A percentile compares a stretch with the other conserved stretches of the same genome.
Evolutionary conservation across 2,329 filamentous ascomycete genomes (phyloP).

Genomic region (Trichoderma atroviride): DNA sequence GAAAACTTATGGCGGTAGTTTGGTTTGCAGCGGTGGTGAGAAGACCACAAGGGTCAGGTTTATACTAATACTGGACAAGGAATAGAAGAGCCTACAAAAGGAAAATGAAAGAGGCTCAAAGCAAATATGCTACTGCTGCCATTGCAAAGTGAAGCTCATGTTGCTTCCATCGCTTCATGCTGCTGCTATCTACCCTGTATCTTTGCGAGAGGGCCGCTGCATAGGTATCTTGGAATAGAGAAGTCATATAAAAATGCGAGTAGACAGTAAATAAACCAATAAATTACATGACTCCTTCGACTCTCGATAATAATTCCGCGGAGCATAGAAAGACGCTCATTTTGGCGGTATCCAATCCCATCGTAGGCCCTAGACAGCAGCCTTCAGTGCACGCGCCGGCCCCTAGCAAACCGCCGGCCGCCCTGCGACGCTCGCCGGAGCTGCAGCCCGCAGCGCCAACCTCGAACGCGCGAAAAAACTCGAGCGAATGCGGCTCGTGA

Average conservation of each 20-base stretch:
- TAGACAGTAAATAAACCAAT: neutral
- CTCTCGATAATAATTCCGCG: neutral
- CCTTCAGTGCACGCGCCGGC: neutral
- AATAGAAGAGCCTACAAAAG: neutral
- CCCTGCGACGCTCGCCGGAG: neutral
- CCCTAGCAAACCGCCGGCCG: neutral
- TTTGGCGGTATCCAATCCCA: neutral
- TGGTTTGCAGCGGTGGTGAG: neutral
- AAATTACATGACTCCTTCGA: neutral
- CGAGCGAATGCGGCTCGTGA: conserved; percentile 3
- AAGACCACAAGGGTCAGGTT: neutral
- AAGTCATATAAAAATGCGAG: neutral
- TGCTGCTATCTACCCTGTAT: neutral
- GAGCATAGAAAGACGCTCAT: neutral
- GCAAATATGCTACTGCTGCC: neutral
- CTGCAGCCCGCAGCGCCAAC: neutral
- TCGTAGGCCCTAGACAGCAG: neutral
- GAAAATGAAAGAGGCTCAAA: neutral
- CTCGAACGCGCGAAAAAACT: conserved; percentile 3
- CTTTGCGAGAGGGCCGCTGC: neutral
- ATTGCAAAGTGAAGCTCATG: neutral
- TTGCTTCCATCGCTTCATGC: too few relatives aligned
- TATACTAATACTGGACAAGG: neutral
- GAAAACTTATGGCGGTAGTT: neutral
- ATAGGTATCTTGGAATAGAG: neutral